Percentiles rank a stretch among this genome's conserved stretches.
phyloP scores from a whole-genome alignment of 495 filamentous ascomycete genomes.

The Xylaria intraflava region DNA sequence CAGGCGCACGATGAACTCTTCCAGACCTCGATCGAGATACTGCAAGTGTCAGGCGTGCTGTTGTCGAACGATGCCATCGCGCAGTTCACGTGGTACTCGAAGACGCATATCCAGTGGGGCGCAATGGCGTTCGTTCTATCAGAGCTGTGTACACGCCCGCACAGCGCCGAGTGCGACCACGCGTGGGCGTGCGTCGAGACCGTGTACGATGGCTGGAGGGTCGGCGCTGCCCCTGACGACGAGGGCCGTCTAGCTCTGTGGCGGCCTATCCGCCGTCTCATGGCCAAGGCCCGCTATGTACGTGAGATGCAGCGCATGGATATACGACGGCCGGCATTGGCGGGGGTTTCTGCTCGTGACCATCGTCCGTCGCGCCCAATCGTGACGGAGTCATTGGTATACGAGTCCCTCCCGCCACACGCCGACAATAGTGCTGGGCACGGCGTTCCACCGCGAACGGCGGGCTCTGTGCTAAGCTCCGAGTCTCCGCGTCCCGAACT shows the following conservation, averaged over 20 bases:
- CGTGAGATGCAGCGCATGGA: background rate
- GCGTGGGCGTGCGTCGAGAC: background rate
- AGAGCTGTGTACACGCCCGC: background rate
- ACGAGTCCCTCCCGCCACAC: background rate
- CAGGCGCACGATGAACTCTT: background rate
- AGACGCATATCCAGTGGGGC: background rate
- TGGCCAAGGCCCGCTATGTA: background rate
- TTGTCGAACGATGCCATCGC: background rate
- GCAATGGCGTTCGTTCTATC: conserved; percentile 1
- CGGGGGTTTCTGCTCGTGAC: background rate
- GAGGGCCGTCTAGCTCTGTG: background rate
- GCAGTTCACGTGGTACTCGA: background rate
- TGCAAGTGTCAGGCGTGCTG: background rate
- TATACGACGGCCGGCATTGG: background rate
- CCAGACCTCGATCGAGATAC: background rate
- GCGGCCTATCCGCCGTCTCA: background rate
- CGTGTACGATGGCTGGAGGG: background rate
- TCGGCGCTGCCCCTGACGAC: background rate
- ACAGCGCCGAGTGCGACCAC: background rate
- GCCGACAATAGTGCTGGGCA: background rate
- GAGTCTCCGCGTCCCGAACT: background rate
- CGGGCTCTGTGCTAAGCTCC: background rate
- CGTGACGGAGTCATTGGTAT: too few relatives aligned
- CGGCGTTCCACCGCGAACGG: background rate
- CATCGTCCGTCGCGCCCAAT: background rate